Evolutionary conservation across 164 flowering plant species (phyloP), one percentile per base, ranked within the genome.

Genomic region (Aristolochia contorta): DNA sequence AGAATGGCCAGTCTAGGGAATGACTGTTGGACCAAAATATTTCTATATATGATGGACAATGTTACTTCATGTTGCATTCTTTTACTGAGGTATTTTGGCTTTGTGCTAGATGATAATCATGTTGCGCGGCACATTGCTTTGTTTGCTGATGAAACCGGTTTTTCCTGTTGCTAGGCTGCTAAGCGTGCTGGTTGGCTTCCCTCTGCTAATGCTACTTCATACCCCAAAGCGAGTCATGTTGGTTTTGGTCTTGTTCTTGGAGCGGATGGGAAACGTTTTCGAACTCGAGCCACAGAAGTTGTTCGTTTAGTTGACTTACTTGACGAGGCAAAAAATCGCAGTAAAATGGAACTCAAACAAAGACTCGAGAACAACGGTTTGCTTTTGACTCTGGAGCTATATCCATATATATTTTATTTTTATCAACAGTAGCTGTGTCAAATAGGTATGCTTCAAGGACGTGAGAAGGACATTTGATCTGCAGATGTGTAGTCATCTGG

Each of bases 191-290:
- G 91, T 49, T 91, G 99, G 99, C 90, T 94, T 60, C 91, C 93
- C 46, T 55, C 60, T 64, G 75, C 77, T 25, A 49, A 56, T 52
- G 84, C 66, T 37, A 37, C 43, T 64, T 37, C 45, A 46, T 84
- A 82, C 60, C 97, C 99, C 18, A 90, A 77, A 76, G 57, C 77
- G 62, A 85, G 63, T 68, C 99, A 94, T 81, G 95, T 94, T 58
- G 96, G 93, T 5, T 88, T 94, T 77, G 99, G 99, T 62, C 93
- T 94, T 73, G 99, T 94, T 58, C 86, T 88, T 65, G 99, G 97
- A 61, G 94, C 84, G 52, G 99, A 94, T 82, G 96, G 97, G 33
- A 94, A 94, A 70, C 79, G 97, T 15, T 91, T 91, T 58, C 75
- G 96, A 50, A 94, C 97, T 66, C 84, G 98, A 9, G 67, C 70